phyloP scores from a whole-genome alignment of 805 yeast genomes.

The Candida succiphila region DNA sequence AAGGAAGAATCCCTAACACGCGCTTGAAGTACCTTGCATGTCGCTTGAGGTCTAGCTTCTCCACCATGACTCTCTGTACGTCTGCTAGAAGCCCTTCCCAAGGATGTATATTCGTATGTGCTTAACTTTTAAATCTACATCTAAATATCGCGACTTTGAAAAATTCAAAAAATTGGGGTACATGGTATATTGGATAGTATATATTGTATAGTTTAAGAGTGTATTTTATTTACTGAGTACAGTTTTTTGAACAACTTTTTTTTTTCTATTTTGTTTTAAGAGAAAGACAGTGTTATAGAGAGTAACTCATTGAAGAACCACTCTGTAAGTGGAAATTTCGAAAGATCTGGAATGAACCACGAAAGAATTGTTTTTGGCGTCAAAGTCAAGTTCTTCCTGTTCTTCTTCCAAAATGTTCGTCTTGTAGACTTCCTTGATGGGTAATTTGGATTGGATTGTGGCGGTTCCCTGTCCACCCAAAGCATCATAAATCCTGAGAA shows the following conservation, averaged over 20 bases:
- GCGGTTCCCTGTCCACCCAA: constrained; percentile 72
- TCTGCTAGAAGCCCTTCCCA: too few relatives aligned
- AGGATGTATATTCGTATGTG: too few relatives aligned
- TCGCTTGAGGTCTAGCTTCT: constrained; percentile 8
- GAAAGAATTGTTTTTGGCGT: constrained; percentile 18
- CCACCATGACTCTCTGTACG: too few relatives aligned
- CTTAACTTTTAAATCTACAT: too few relatives aligned
- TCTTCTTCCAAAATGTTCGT: constrained; percentile 54
- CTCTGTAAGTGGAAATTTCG: constrained; percentile 61
- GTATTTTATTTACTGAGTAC: too few relatives aligned
- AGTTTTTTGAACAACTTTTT: too few relatives aligned
- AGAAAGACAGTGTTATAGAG: too few relatives aligned
- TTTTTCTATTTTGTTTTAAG: too few relatives aligned
- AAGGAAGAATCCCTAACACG: constrained; percentile 25
- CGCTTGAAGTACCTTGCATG: constrained; percentile 21
- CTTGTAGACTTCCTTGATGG: constrained; percentile 37
- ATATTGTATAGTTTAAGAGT: too few relatives aligned
- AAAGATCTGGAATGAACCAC: constrained; percentile 54
- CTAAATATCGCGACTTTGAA: too few relatives aligned
- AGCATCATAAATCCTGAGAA: constrained; percentile 76
- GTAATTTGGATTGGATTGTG: constrained; percentile 32
- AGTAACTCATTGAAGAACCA: constrained; percentile 31
- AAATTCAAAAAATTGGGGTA: too few relatives aligned
- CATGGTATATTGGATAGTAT: too few relatives aligned
- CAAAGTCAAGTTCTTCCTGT: constrained; percentile 27